These are phyloP conservation scores for Fusarium lateritium DNA, from an alignment of 2,329 filamentous ascomycete genomes.

Conservation along the genomic window DNA sequence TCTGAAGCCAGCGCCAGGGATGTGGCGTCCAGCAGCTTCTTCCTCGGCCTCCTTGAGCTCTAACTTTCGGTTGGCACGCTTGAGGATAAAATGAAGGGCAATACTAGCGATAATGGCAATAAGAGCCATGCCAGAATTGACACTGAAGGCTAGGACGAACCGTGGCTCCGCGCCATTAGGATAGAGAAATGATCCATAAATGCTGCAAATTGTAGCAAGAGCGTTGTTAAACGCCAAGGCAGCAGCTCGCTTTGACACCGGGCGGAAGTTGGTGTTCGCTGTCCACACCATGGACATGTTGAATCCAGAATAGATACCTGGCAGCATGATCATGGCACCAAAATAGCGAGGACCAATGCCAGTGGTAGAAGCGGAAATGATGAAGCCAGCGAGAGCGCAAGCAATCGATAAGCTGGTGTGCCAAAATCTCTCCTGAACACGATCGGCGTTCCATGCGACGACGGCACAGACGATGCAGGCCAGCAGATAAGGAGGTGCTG, in stretches of 20 bases:
- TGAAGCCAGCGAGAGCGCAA: slow-evolving; percentile 1
- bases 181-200: background rate
- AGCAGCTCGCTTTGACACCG: slow-evolving; percentile 6
- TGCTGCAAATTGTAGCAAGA: slow-evolving; percentile 6
- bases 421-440: slow-evolving; percentile 61
- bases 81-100: background rate
- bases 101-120: background rate
- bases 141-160: background rate
- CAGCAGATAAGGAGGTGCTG: slow-evolving; percentile 29
- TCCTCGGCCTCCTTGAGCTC: background rate
- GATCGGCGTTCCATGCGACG: slow-evolving; percentile 61
- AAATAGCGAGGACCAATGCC: slow-evolving; percentile 4
- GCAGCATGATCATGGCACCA: slow-evolving; percentile 16
- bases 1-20: background rate
- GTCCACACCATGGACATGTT: slow-evolving; percentile 20
- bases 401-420: slow-evolving; percentile 58
- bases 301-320: slow-evolving; percentile 8
- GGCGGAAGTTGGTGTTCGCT: slow-evolving; percentile 1
- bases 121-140: background rate
- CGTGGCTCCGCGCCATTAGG: background rate
- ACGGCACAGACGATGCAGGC: slow-evolving; percentile 54
- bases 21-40: background rate
- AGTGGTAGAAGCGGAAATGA: slow-evolving; percentile 1
- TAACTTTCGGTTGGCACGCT: background rate
- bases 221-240: slow-evolving; percentile 13